Percentiles rank a stretch among this genome's conserved stretches.
Conservation (phyloP, 2,329 filamentous ascomycete genomes). For the Mariannaea sp. region DNA sequence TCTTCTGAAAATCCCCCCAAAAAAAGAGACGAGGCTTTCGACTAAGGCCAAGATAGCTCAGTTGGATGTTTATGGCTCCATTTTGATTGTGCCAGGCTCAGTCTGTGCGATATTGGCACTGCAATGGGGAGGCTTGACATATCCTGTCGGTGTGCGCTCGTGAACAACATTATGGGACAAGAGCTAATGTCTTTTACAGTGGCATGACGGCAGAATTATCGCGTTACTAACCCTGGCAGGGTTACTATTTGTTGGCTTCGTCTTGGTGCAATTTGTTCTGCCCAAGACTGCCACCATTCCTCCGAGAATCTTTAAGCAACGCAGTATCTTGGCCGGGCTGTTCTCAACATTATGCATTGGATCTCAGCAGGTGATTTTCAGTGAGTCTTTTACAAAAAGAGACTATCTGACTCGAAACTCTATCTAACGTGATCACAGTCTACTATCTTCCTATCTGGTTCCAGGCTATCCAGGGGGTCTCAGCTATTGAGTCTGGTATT, state of each 20-base stretch:
- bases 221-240: conserved; percentile 48
- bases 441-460: conserved; percentile 59
- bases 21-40: conserved; percentile 24
- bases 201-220: conserved; percentile 50
- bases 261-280: conserved; percentile 42
- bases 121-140: conserved; percentile 50
- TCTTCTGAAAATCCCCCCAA: conserved; percentile 25
- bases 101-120: conserved; percentile 53
- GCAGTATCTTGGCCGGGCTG: conserved; percentile 45
- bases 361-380: conserved; percentile 34
- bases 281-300: conserved; percentile 47
- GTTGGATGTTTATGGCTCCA: conserved; percentile 58
- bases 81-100: conserved; percentile 57
- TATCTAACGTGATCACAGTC: conserved; percentile 25
- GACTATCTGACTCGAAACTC: too few species aligned
- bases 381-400: neutral
- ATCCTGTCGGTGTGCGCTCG: conserved; percentile 37
- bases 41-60: conserved; percentile 50
- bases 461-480: conserved; percentile 49
- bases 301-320: conserved; percentile 47
- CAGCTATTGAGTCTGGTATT: conserved; percentile 39
- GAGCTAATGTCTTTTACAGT: conserved; percentile 33
- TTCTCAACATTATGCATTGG: conserved; percentile 35
- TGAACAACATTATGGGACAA: too few species aligned
- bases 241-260: conserved; percentile 49